Evolutionary conservation across 257 asterid species (phyloP).

Genomic region (Solanum peruvianum): DNA sequence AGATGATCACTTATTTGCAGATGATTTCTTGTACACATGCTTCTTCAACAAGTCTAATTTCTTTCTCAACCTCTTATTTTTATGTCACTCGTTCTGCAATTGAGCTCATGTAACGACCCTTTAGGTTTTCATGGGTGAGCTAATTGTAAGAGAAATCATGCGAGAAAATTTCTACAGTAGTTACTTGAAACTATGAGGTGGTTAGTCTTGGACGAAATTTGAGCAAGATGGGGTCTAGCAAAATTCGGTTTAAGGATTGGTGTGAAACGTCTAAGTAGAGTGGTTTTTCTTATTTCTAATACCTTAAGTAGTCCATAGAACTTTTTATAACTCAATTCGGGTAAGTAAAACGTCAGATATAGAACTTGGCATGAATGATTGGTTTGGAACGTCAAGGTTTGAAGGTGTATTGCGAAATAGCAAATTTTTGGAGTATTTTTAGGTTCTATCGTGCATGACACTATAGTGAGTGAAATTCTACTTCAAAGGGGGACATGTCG

Average conservation of each 20-base stretch:
- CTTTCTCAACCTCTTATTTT: background rate
- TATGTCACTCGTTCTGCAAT: background rate
- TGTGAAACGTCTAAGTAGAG: background rate
- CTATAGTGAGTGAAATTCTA: background rate
- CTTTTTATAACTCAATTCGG: background rate
- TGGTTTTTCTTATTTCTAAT: background rate
- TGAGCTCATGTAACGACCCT: background rate
- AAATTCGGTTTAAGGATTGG: background rate
- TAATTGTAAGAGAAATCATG: background rate
- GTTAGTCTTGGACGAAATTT: background rate
- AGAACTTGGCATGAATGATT: background rate
- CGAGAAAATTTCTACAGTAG: background rate
- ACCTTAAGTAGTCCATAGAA: background rate
- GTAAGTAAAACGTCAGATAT: background rate
- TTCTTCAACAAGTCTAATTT: background rate
- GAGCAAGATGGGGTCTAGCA: background rate
- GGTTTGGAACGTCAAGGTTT: background rate
- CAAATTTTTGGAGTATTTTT: background rate
- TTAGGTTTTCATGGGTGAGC: background rate
- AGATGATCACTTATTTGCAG: background rate
- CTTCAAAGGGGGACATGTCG: background rate
- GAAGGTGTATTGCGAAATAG: background rate
- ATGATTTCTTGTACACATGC: background rate
- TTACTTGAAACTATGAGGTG: background rate
- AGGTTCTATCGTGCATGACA: background rate